Conservation (phyloP, 2,329 filamentous ascomycete species). For the Dichotomopilus funicola region DNA sequence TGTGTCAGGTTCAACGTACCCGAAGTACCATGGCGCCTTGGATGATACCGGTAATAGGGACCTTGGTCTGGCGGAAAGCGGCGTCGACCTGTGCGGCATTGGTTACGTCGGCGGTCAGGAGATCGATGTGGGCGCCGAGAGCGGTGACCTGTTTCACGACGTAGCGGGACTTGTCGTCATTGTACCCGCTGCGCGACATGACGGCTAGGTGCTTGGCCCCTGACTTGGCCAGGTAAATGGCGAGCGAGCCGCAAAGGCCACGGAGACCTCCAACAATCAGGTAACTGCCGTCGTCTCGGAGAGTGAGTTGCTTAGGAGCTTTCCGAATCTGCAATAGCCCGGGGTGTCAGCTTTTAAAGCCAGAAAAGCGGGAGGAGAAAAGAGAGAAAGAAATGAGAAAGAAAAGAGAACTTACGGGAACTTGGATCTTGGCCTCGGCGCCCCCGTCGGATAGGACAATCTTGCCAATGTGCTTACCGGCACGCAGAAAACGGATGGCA, state of each 20-base stretch:
- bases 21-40: conserved; percentile 1
- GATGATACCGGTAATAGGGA: neutral
- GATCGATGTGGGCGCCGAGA: neutral
- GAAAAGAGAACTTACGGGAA: conserved; percentile 18
- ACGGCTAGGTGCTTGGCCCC: conserved; percentile 31
- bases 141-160: neutral
- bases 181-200: conserved; percentile 27
- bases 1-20: neutral
- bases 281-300: conserved; percentile 27
- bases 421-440: conserved; percentile 15
- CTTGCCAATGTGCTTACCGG: conserved; percentile 35
- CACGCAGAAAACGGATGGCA: conserved; percentile 29
- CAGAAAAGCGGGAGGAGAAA: too few species aligned
- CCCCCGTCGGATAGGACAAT: conserved; percentile 28
- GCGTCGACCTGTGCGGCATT: neutral
- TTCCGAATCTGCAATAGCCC: neutral
- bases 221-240: conserved; percentile 27
- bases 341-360: too few species aligned
- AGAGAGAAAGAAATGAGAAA: too few species aligned
- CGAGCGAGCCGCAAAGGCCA: conserved; percentile 31
- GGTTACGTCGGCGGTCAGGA: neutral
- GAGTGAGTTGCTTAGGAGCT: conserved; percentile 11
- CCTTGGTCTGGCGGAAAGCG: neutral
- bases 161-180: conserved; percentile 25
- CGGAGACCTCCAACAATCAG: conserved; percentile 34